A percentile compares a stretch with the other conserved stretches of the same genome.
phyloP scores from a whole-genome alignment of 305 asterid genomes.

The Lippia alba region DNA sequence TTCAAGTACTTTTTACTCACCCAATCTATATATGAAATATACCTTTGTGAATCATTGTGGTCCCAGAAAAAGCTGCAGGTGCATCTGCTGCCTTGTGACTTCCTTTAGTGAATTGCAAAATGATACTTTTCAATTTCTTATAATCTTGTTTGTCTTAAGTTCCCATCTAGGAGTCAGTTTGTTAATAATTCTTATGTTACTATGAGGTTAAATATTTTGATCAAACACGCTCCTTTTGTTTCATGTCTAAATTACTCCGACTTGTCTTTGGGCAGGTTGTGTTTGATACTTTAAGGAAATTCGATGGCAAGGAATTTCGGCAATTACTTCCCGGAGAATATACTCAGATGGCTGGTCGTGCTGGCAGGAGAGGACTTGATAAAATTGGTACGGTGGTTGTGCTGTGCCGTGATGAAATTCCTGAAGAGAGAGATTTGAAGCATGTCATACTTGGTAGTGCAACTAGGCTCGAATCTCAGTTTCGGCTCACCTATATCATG shows the following conservation, averaged over 20 bases:
- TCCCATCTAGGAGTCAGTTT: constrained; percentile 11
- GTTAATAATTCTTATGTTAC: constrained; percentile 18
- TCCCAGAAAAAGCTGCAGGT: constrained; percentile 11
- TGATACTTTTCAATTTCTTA: constrained; percentile 12
- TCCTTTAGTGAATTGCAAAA: constrained; percentile 11
- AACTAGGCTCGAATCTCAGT: constrained; percentile 93
- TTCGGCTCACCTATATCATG: constrained; percentile 97
- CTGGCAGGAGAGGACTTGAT: constrained; percentile 99
- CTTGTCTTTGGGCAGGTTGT: constrained; percentile 72
- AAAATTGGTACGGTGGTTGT: constrained; percentile 92
- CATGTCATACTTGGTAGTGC: constrained; percentile 90
- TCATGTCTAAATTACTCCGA: constrained; percentile 24
- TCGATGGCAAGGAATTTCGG: constrained; percentile 93
- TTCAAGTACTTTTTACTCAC: not conserved
- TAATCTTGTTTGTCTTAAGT: constrained; percentile 6
- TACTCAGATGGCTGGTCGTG: constrained; percentile 99
- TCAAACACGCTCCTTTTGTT: constrained; percentile 20
- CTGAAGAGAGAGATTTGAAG: constrained; percentile 78
- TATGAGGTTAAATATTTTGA: constrained; percentile 29
- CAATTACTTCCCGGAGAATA: constrained; percentile 96
- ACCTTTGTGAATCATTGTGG: constrained; percentile 1
- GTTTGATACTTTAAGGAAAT: constrained; percentile 90
- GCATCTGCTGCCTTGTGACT: not conserved
- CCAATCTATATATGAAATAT: not conserved
- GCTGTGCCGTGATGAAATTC: constrained; percentile 94